These are phyloP conservation scores for Trichosporon coremiiforme DNA, from an alignment of 1,284 basidiomycete species.

Conservation along the genomic window DNA sequence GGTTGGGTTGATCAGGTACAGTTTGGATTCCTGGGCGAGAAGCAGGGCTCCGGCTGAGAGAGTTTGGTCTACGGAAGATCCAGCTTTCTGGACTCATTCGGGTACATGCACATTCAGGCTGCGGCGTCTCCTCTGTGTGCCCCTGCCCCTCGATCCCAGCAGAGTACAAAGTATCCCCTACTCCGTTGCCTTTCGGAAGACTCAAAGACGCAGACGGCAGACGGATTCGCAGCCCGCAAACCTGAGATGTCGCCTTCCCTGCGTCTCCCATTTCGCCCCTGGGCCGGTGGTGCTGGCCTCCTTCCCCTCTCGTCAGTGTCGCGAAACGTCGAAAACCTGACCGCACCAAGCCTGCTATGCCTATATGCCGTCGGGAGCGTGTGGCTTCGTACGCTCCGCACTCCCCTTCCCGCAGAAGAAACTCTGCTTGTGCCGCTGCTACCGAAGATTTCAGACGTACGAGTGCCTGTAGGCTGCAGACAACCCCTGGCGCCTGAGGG, in stretches of 20 bases:
- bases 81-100: not conserved
- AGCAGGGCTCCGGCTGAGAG: not conserved
- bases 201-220: too few relatives aligned
- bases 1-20: slow-evolving; percentile 1
- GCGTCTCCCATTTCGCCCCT: slow-evolving; percentile 4
- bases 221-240: too few relatives aligned
- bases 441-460: not conserved
- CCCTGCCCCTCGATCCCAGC: not conserved
- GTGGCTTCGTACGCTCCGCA: not conserved
- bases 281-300: not conserved
- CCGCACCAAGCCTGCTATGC: slow-evolving; percentile 4
- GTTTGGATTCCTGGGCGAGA: slow-evolving; percentile 4
- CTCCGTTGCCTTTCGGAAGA: too few relatives aligned
- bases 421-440: not conserved
- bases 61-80: not conserved
- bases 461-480: not conserved
- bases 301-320: slow-evolving; percentile 9
- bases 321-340: not conserved
- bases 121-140: not conserved
- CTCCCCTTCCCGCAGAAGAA: not conserved
- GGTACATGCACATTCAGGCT: not conserved
- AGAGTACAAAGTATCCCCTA: too few relatives aligned
- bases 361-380: not conserved
- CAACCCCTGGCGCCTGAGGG: not conserved
- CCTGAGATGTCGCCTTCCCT: too few relatives aligned